phyloP scores from a whole-genome alignment of 441 rosid genomes.

The Erodium trifolium region DNA sequence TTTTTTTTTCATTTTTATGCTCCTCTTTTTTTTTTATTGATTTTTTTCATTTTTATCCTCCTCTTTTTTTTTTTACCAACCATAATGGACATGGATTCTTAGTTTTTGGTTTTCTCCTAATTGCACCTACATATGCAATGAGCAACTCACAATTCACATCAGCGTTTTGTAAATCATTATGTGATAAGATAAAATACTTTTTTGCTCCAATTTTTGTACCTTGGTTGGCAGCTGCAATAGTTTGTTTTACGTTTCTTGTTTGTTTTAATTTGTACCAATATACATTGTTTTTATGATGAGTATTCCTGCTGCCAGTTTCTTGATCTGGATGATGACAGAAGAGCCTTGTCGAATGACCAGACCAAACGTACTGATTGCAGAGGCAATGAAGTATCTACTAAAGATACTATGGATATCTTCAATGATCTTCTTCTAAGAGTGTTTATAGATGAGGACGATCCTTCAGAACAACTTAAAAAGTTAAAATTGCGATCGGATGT shows the following conservation, averaged over 20 bases:
- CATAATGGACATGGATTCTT: neutral
- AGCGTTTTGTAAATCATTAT: neutral
- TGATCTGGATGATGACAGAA: constrained; percentile 93
- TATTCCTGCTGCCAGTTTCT: constrained; percentile 50
- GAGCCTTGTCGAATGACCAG: constrained; percentile 94
- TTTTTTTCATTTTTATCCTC: too few species aligned
- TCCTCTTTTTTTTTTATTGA: too few species aligned
- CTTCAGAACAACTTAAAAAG: constrained; percentile 83
- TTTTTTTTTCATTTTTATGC: too few species aligned
- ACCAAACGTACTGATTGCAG: constrained; percentile 92
- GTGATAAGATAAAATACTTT: neutral
- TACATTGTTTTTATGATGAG: neutral
- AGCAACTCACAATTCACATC: constrained; percentile 1
- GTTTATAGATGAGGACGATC: constrained; percentile 81
- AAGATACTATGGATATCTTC: constrained; percentile 92
- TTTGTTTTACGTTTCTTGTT: constrained; percentile 9
- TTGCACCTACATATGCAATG: constrained; percentile 3
- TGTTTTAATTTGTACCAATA: neutral
- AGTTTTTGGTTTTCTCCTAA: neutral
- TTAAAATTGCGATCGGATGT: constrained; percentile 93
- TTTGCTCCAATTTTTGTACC: constrained; percentile 3
- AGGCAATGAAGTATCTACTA: constrained; percentile 84
- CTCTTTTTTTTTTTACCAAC: too few species aligned
- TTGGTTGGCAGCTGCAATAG: constrained; percentile 7
- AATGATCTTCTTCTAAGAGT: constrained; percentile 88